Percentiles rank a stretch among this genome's conserved stretches.
Conservation (phyloP, 202 grass and related monocot genomes). For the Cymbopogon flexuosus region DNA sequence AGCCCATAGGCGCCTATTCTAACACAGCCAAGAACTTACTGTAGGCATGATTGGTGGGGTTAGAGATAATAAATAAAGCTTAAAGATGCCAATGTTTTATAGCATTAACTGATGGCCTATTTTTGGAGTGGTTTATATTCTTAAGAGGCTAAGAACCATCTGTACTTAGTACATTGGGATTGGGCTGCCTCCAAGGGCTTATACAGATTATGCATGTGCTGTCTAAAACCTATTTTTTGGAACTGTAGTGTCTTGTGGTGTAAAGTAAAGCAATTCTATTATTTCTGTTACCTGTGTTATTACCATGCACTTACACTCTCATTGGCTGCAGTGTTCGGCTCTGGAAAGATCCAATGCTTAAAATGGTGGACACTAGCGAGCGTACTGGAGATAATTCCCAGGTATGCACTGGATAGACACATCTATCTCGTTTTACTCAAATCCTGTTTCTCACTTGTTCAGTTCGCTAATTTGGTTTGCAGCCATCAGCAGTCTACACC, state of each 20-base stretch:
- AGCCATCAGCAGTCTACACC: slow-evolving; percentile 73
- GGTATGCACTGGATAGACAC: slow-evolving; percentile 35
- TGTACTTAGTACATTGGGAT: slow-evolving; percentile 15
- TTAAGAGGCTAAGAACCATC: neutral
- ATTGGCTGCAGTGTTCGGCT: slow-evolving; percentile 61
- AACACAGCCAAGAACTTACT: slow-evolving; percentile 17
- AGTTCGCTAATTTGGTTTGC: slow-evolving; percentile 26
- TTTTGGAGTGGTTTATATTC: neutral
- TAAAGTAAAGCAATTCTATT: neutral
- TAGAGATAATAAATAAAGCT: slow-evolving; percentile 12
- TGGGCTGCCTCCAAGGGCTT: neutral
- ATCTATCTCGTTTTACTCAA: slow-evolving; percentile 16
- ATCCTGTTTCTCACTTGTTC: slow-evolving; percentile 29
- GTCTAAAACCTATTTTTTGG: neutral
- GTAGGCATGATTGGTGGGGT: neutral
- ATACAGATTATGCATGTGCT: neutral
- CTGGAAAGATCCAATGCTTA: slow-evolving; percentile 75
- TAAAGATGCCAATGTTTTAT: neutral
- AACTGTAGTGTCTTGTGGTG: neutral
- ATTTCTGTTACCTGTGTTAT: neutral
- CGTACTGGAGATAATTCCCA: slow-evolving; percentile 43
- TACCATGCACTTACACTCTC: neutral
- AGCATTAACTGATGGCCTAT: neutral
- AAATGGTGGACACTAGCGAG: slow-evolving; percentile 49
- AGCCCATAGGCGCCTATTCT: too few relatives aligned